Evolutionary conservation across 345 rosid genomes (phyloP), one percentile per base, ranked within the genome.

Genomic region (Syzygium aqueum): DNA sequence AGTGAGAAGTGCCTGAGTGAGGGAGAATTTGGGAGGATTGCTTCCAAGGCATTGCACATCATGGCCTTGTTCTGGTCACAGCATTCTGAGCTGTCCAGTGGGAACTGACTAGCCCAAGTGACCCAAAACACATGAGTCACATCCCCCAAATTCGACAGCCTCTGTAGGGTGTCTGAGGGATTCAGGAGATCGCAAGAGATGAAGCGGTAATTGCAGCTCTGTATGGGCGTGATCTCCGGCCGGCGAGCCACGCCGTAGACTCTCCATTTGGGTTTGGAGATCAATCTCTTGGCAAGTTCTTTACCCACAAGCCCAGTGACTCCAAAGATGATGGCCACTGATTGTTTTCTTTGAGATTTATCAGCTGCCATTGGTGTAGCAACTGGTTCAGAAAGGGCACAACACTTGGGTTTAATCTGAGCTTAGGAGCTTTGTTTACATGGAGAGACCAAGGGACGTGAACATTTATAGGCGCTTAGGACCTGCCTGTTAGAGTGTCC

Each of bases 231-330:
- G 21, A 73, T 91, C 84, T 93, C 97, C 11, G 91, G 94, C 33
- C 92, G 90, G 87, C 99, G 89, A 19, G 97, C 95, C n/a, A 97
- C 87, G 7, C 99, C 98, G 17, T 94, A 95, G 51, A 97, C 96
- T 90, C 91, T 95, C 99, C 98, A 95, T n/a, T 85, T 90, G 22
- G 92, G 37, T 89, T 89, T 92, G 13, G 94, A 92, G 87, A 89
- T 80, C 27, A 97, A 90, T 49, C 57, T 92, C 88, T 88, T 92
- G 82, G 93, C 93, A 46, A 97, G 90, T 91, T 95, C 97, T 85
- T 93, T 94, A 59, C 99, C 99, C 12, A 95, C 98, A 13, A 97
- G 95, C 63, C 99, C 99, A 0, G 98, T 96, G 19, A 90, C 98
- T 5, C 99, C 99, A 73, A 97, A 95, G 86, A 97, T 91, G 82